These are phyloP conservation scores for Lupinus albus DNA, from an alignment of 306 rosid genomes.

Conservation along the genomic window DNA sequence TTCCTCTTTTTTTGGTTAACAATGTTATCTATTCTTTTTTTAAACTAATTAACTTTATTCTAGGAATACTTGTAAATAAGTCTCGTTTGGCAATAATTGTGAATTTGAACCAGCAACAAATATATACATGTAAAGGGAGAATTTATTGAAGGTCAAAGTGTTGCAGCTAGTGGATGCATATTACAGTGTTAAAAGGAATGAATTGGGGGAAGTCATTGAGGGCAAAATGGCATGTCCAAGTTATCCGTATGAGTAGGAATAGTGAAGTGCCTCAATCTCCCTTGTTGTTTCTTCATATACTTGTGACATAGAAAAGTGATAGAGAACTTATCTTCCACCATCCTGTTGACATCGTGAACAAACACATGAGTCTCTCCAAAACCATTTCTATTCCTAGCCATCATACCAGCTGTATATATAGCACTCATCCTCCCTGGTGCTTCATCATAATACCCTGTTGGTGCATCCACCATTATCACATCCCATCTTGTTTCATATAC, in stretches of 20 bases:
- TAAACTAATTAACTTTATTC: no score
- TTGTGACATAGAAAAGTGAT: constrained; percentile 61
- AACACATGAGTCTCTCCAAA: constrained; percentile 55
- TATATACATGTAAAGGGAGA: no score
- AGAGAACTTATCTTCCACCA: constrained; percentile 70
- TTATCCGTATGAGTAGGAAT: constrained; percentile 61
- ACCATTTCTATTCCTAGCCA: constrained; percentile 58
- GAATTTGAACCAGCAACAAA: no score
- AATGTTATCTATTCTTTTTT: no score
- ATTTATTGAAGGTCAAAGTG: no score
- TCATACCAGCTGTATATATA: constrained; percentile 79
- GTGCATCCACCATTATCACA: constrained; percentile 89
- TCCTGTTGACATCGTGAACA: constrained; percentile 79
- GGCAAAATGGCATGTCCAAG: constrained; percentile 59
- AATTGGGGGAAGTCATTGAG: constrained; percentile 6
- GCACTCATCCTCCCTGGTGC: constrained; percentile 89
- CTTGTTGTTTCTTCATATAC: constrained; percentile 64
- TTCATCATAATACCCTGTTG: constrained; percentile 66
- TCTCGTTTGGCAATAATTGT: no score
- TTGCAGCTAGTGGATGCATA: no score
- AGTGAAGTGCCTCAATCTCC: constrained; percentile 73
- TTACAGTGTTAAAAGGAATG: no score
- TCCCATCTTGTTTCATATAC: constrained; percentile 71
- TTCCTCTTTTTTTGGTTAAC: no score
- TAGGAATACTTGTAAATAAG: no score